These are phyloP conservation scores for Lipomyces oligophaga DNA, from an alignment of 805 yeast genomes.

Conservation along the genomic window DNA sequence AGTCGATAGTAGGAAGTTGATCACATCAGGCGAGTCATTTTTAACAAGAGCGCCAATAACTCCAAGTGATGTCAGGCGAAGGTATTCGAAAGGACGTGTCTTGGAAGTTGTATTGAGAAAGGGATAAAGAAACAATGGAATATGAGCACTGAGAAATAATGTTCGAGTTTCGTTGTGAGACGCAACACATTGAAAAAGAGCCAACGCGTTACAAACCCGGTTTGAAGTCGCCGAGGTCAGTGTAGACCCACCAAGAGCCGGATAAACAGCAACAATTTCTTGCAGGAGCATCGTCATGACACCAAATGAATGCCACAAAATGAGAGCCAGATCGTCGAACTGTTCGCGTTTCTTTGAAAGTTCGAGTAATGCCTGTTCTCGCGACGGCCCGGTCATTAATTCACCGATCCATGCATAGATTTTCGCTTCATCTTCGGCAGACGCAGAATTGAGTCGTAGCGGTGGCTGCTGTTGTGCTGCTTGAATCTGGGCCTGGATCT, in stretches of 20 bases:
- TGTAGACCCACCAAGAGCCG: constrained; percentile 80
- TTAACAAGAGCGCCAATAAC: constrained; percentile 96
- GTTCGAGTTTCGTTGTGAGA: constrained; percentile 88
- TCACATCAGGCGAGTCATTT: constrained; percentile 92
- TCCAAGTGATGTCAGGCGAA: constrained; percentile 87
- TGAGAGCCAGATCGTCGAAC: constrained; percentile 88
- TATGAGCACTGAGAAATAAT: constrained; percentile 80
- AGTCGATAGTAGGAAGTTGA: constrained; percentile 85
- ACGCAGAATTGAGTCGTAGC: constrained; percentile 1
- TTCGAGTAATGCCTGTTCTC: constrained; percentile 89
- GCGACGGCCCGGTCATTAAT: constrained; percentile 80
- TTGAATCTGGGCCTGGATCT: constrained; percentile 19
- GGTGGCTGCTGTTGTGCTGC: constrained; percentile 9
- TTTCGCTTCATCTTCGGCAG: constrained; percentile 23
- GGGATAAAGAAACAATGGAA: constrained; percentile 89
- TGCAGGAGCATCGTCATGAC: constrained; percentile 89
- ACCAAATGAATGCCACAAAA: constrained; percentile 93
- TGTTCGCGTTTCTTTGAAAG: constrained; percentile 92
- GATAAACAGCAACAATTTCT: constrained; percentile 87
- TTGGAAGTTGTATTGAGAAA: constrained; percentile 88
- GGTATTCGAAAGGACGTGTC: constrained; percentile 88
- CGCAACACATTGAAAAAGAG: constrained; percentile 93
- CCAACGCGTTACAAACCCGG: constrained; percentile 92
- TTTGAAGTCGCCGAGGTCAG: constrained; percentile 83
- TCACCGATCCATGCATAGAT: constrained; percentile 85